A percentile compares a stretch with the other conserved stretches of the same genome.
Evolutionary conservation across 371 early-diverging fungal species (phyloP).

Genomic region (Nematocida ironsii): DNA sequence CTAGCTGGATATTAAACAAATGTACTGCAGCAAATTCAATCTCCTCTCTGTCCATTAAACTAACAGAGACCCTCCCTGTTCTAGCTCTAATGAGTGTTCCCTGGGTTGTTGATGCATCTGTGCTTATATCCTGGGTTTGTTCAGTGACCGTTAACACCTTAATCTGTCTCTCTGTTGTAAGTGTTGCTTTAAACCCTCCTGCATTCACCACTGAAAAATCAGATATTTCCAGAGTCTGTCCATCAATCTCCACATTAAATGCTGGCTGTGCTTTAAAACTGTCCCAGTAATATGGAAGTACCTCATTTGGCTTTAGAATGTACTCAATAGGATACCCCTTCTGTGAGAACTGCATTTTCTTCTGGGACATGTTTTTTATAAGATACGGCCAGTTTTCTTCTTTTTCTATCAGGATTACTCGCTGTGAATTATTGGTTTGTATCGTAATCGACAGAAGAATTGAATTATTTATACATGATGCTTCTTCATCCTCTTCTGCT

Average conservation of each 20-base stretch:
- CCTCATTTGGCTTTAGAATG: constrained; percentile 33
- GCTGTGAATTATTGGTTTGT: constrained; percentile 36
- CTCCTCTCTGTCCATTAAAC: constrained; percentile 37
- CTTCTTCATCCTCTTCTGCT: neutral
- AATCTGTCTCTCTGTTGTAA: constrained; percentile 23
- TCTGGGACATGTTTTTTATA: constrained; percentile 16
- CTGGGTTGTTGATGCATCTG: neutral
- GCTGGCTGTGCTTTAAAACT: constrained; percentile 58
- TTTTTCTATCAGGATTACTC: constrained; percentile 35
- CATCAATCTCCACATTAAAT: constrained; percentile 30
- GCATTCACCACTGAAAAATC: constrained; percentile 5
- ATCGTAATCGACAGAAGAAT: constrained; percentile 46
- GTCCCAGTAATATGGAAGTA: constrained; percentile 53
- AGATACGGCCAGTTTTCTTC: constrained; percentile 48
- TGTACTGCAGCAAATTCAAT: constrained; percentile 35
- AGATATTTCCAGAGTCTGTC: neutral
- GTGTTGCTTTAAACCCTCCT: constrained; percentile 15
- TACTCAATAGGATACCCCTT: constrained; percentile 41
- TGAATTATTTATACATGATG: neutral
- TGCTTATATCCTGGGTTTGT: neutral
- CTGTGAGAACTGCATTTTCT: constrained; percentile 26
- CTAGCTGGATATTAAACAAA: constrained; percentile 3
- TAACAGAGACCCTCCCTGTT: constrained; percentile 42
- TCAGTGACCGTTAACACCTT: constrained; percentile 16
- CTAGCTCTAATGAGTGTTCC: constrained; percentile 1